phyloP scores from a whole-genome alignment of 2,329 filamentous ascomycete species.

The Neonectria sp. region DNA sequence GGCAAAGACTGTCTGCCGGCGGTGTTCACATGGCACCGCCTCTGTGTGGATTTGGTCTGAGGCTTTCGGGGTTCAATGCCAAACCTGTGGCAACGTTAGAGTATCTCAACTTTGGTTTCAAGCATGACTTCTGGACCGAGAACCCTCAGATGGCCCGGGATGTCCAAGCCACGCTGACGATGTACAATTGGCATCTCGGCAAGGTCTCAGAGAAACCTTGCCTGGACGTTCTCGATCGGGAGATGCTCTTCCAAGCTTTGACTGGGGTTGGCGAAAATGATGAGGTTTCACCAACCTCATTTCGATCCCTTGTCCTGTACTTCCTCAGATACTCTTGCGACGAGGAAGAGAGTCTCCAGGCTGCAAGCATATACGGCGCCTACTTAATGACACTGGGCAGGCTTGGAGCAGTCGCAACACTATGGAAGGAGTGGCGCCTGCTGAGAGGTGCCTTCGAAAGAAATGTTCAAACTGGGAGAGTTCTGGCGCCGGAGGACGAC shows the following conservation, averaged over 20 bases:
- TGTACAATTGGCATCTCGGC: conserved; percentile 34
- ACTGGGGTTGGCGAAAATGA: conserved; percentile 47
- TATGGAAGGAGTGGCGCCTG: conserved; percentile 51
- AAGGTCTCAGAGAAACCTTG: neutral
- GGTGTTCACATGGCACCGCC: conserved; percentile 42
- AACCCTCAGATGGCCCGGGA: conserved; percentile 37
- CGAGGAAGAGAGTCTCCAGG: conserved; percentile 5
- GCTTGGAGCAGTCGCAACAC: conserved; percentile 50
- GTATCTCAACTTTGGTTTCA: conserved; percentile 46
- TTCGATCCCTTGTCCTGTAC: conserved; percentile 43
- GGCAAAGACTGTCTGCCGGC: conserved; percentile 50
- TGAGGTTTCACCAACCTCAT: conserved; percentile 38
- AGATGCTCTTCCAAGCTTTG: conserved; percentile 48
- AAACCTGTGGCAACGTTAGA: conserved; percentile 41
- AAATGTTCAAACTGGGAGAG: conserved; percentile 6
- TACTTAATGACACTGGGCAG: conserved; percentile 51
- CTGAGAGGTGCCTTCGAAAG: conserved; percentile 25
- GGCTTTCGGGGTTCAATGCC: conserved; percentile 49
- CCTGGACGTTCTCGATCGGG: conserved; percentile 37
- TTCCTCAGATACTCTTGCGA: conserved; percentile 21
- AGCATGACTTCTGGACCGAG: conserved; percentile 31
- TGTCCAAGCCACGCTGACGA: conserved; percentile 39
- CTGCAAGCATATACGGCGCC: conserved; percentile 39
- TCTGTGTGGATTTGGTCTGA: conserved; percentile 51
- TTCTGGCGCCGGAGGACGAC: conserved; percentile 5